These are phyloP conservation scores for Glycine tomentella DNA, from an alignment of 306 rosid genomes.

Conservation along the genomic window DNA sequence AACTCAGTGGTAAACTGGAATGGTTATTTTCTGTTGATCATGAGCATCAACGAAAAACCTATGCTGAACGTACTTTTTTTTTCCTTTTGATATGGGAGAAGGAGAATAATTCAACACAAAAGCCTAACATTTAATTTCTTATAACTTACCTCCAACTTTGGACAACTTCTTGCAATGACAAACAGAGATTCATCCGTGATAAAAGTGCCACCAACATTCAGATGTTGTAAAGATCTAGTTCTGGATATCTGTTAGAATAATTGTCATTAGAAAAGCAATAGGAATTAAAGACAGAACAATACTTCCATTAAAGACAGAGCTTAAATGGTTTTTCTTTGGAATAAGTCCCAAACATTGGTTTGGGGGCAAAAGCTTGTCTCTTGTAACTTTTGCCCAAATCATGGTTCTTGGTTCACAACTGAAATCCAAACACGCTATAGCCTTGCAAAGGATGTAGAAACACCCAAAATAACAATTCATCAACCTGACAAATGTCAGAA, in stretches of 20 bases:
- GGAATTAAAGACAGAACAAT: constrained; percentile 10
- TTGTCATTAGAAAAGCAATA: constrained; percentile 22
- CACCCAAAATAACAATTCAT: constrained; percentile 11
- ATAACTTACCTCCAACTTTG: constrained; percentile 72
- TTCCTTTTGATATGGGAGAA: not conserved
- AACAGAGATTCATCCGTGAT: constrained; percentile 85
- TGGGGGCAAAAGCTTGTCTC: too few species aligned
- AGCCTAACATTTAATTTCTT: not conserved
- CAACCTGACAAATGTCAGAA: too few species aligned
- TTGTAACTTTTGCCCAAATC: too few species aligned
- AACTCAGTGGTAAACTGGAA: not conserved
- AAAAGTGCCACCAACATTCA: constrained; percentile 92
- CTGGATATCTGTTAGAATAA: constrained; percentile 69
- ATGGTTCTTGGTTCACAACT: not conserved
- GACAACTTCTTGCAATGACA: constrained; percentile 76
- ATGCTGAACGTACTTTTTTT: not conserved
- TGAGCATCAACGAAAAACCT: not conserved
- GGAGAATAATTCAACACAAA: not conserved
- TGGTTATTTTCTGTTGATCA: not conserved
- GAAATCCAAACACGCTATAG: not conserved
- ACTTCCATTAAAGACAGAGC: not conserved
- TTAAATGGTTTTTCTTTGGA: not conserved
- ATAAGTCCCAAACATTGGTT: not conserved
- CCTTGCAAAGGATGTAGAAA: not conserved
- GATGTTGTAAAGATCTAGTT: constrained; percentile 72